Base-by-base conservation (phyloP, 2,329 filamentous ascomycete species). In the Endocalyx cinctus region DNA sequence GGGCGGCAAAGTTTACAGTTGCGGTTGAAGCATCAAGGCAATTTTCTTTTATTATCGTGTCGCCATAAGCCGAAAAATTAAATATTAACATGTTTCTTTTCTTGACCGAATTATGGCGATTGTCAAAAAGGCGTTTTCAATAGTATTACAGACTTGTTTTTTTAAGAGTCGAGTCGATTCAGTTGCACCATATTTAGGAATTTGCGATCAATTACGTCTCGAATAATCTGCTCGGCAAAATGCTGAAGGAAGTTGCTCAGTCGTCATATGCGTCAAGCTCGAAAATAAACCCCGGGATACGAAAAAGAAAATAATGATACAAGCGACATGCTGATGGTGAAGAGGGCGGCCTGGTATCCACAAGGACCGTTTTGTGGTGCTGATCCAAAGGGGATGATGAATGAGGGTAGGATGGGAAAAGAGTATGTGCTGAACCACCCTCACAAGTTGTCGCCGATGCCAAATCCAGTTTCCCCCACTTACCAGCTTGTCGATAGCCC, bases 131-230 rank as follows among this genome's bases (percentile, higher is more conserved):
- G n/a, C n/a, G n/a, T n/a, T n/a, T n/a, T n/a, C n/a, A n/a, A n/a
- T n/a, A n/a, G n/a, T n/a, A n/a, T n/a, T n/a, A n/a, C n/a, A n/a
- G n/a, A n/a, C n/a, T n/a, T n/a, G n/a, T n/a, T n/a, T n/a, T n/a
- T n/a, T n/a, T n/a, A n/a, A 53, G 37, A 53, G 51, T 55, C 52
- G 50, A 47, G 45, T 54, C 53, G 54, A 51, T 44, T 56, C 46
- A 52, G 55, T 51, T 58, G 54, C 54, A 57, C 54, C 53, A 52
- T 51, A 45, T 46, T 8, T 8, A 48, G 50, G 54, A 54, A 57
- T 57, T 58, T 55, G 53, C 55, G 54, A 57, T 58, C 49, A 58
- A 58, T 58, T 58, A 58, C 46, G 50, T 57, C 54, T 57, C 55
- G 54, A 50, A 58, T 23, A 8, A 47, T 48, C 45, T 52, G 52